Evolutionary conservation across 1,139 yeast genomes (phyloP).

Genomic region (Debaryomycetaceae sp.): DNA sequence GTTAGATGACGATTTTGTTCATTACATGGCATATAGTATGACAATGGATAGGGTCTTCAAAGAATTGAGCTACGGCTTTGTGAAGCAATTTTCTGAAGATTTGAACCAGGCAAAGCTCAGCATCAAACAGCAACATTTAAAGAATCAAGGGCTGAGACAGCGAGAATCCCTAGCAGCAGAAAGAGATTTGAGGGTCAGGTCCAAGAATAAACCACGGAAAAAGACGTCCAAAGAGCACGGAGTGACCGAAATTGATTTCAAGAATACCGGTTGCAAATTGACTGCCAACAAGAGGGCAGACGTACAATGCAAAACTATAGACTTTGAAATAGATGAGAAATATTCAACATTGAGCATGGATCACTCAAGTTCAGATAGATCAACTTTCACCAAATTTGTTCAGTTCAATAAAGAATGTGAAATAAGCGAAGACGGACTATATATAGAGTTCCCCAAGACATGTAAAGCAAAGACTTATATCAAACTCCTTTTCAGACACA

Average conservation of each 20-base stretch:
- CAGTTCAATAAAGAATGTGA: background rate
- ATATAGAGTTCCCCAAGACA: slow-evolving; percentile 5
- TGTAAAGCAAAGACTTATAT: slow-evolving; percentile 2
- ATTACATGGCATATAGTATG: background rate
- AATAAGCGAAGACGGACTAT: slow-evolving; percentile 6
- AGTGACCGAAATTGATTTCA: background rate
- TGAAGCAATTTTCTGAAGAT: background rate
- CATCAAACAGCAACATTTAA: background rate
- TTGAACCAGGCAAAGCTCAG: background rate
- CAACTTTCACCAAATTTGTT: background rate
- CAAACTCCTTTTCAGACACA: slow-evolving; percentile 5
- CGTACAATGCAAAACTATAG: background rate
- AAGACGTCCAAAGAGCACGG: background rate
- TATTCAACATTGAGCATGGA: background rate
- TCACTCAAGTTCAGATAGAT: background rate
- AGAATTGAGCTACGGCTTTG: slow-evolving; percentile 1
- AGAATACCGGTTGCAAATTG: background rate
- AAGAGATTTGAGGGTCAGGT: background rate
- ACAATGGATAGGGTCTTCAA: background rate
- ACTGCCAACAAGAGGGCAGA: background rate
- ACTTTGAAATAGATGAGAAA: background rate
- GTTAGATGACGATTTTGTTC: background rate
- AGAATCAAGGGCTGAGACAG: background rate
- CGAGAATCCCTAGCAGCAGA: background rate
- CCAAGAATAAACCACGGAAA: background rate